Percentiles rank a stretch among this genome's conserved stretches.
These are phyloP conservation scores for Rhodotorula taiwanensis DNA, from an alignment of 768 basidiomycete species.

Conservation along the genomic window DNA sequence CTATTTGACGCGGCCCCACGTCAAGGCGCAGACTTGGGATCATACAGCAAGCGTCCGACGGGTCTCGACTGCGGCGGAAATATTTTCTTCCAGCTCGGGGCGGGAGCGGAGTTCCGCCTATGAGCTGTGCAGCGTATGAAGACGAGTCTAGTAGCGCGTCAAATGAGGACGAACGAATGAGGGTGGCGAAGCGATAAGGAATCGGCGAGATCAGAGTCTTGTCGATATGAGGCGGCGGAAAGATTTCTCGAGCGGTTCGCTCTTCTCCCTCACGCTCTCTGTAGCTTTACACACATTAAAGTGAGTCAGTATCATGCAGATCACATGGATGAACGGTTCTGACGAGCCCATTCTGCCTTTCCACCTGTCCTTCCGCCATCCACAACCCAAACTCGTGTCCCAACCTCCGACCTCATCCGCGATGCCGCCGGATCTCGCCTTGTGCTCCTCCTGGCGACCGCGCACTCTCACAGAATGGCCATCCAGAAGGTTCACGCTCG, in stretches of 20 bases:
- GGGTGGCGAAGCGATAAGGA: no score
- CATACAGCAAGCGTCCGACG: no score
- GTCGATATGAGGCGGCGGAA: background rate
- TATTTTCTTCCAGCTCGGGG: no score
- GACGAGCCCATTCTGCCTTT: no score
- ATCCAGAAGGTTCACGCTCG: constrained; percentile 38
- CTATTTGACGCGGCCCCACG: no score
- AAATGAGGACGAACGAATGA: background rate
- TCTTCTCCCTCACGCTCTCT: background rate
- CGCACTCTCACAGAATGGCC: constrained; percentile 7
- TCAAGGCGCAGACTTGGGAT: no score
- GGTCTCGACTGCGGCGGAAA: no score
- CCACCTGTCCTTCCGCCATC: no score
- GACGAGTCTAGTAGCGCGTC: background rate
- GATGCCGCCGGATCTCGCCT: background rate
- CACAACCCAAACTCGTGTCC: background rate
- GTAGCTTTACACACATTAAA: background rate
- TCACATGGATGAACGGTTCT: no score
- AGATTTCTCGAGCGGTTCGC: background rate
- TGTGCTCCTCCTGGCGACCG: no score
- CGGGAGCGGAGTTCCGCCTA: no score
- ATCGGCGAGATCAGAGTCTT: background rate
- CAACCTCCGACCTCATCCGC: background rate
- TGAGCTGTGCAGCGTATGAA: no score
- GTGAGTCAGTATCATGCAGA: background rate